Evolutionary conservation across 805 yeast species (phyloP), one percentile per base, ranked within the genome.

Genomic region (Ogataea philodendri): DNA sequence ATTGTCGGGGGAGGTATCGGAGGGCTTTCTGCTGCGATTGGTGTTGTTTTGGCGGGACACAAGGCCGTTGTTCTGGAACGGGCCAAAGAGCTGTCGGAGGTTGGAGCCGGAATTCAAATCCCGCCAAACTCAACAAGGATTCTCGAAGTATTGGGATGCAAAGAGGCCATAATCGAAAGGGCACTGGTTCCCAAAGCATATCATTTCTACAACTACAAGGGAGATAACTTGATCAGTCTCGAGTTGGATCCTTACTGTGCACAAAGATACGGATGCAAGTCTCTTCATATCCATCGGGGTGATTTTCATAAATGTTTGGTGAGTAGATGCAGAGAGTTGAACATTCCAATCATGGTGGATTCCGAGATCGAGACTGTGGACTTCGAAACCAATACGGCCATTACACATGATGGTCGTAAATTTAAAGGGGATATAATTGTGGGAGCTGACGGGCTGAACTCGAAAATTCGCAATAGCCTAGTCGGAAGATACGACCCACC

Each of bases 1-100:
- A 37, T 55, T 8, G 54, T 54, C n/a, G 61, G 61, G 6, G 62
- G 55, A n/a, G 62, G 62, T 4, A 41, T 57, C 17, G 62, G 60
- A 5, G 62, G 62, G 5, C 34, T 57, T 9, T 35, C 58, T 10
- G 53, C 57, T 3, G 55, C 59, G 11, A 56, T 57, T 22, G 49
- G 55, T 3, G 37, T 56, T 23, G 28, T 22, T 4, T 18, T 41
- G 17, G 47, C 54, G 4, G 57, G 57, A 2, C 62, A 57, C 35
- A 30, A 46, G 7, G 62, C 54, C 4, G 31, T 35, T 5, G 33
- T 58, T 9, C 42, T 57, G 10, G 63, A 58, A 35, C 51, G 51
- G 18, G 60, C 62, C 13, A 32, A 40, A 5, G 38, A 44, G 17
- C 44, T 55, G 13, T 30, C 37, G 6, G 49, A 45, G 21, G 42